Percentiles rank a stretch among this genome's conserved stretches.
Conservation (phyloP, 2,329 filamentous ascomycete genomes). For the Pseudogymnoascus sp. region DNA sequence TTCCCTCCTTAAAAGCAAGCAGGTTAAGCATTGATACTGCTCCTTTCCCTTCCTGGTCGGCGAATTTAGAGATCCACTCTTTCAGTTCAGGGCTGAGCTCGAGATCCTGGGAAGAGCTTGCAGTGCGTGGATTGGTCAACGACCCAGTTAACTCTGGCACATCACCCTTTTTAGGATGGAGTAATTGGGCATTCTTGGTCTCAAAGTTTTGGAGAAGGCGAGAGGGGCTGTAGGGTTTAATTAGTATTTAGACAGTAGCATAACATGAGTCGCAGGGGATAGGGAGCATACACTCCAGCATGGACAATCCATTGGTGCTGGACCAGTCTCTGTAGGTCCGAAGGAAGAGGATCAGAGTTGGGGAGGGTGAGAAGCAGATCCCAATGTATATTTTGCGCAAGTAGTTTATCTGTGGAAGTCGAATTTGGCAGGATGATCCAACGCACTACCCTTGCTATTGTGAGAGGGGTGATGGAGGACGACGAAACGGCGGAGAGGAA, state of each 20-base stretch:
- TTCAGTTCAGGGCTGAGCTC: conserved; percentile 45
- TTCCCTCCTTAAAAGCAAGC: conserved; percentile 45
- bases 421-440: conserved; percentile 41
- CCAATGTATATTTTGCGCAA: conserved; percentile 32
- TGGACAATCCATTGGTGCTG: conserved; percentile 29
- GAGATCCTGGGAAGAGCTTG: conserved; percentile 37
- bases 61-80: conserved; percentile 39
- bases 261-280: neutral
- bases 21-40: conserved; percentile 58
- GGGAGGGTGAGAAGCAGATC: conserved; percentile 39
- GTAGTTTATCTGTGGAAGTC: conserved; percentile 33
- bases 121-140: conserved; percentile 26
- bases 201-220: conserved; percentile 32
- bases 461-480: conserved; percentile 31
- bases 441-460: conserved; percentile 35
- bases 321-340: conserved; percentile 20
- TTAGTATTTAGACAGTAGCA: neutral
- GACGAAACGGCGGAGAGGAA: conserved; percentile 34
- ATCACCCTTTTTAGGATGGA: conserved; percentile 29
- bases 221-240: conserved; percentile 25
- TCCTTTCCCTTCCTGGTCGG: conserved; percentile 24
- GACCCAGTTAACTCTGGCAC: conserved; percentile 30
- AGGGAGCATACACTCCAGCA: conserved; percentile 29
- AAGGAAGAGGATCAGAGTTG: conserved; percentile 23
- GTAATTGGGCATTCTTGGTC: conserved; percentile 29